Evolutionary conservation across 2,329 filamentous ascomycete species (phyloP).

Genomic region (Rutstroemia sp.): DNA sequence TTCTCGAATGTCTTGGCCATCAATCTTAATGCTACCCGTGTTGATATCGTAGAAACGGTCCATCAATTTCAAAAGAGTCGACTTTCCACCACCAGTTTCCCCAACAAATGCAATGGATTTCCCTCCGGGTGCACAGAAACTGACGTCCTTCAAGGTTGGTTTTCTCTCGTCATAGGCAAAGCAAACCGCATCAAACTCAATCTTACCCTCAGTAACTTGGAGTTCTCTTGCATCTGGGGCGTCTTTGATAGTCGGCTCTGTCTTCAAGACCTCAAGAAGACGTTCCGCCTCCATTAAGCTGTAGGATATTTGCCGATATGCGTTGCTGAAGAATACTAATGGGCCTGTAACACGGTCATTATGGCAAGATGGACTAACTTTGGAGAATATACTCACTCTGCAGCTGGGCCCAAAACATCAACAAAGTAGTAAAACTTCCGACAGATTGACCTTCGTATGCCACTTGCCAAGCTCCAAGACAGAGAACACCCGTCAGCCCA

Average conservation of each 20-base stretch:
- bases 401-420: slow-evolving; percentile 55
- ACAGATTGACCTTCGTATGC: slow-evolving; percentile 39
- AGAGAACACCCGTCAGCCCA: slow-evolving; percentile 37
- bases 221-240: slow-evolving; percentile 38
- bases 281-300: slow-evolving; percentile 60
- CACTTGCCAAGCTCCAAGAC: slow-evolving; percentile 24
- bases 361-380: slow-evolving; percentile 12
- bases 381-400: slow-evolving; percentile 28
- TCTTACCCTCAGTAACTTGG: slow-evolving; percentile 32
- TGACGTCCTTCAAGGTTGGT: slow-evolving; percentile 30
- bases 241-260: slow-evolving; percentile 47
- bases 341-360: slow-evolving; percentile 23
- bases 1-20: slow-evolving; percentile 31
- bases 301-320: slow-evolving; percentile 42
- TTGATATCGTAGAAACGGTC: slow-evolving; percentile 40
- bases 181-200: slow-evolving; percentile 29
- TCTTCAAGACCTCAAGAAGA: slow-evolving; percentile 48
- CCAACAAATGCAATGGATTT: slow-evolving; percentile 40
- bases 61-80: slow-evolving; percentile 36
- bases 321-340: slow-evolving; percentile 33
- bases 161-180: slow-evolving; percentile 32
- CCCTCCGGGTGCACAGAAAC: slow-evolving; percentile 30
- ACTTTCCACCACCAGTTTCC: slow-evolving; percentile 38
- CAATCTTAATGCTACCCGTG: slow-evolving; percentile 32
- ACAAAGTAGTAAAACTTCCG: slow-evolving; percentile 56